Base-by-base conservation (phyloP, 345 rosid genomes). In the Brassica rapa region DNA sequence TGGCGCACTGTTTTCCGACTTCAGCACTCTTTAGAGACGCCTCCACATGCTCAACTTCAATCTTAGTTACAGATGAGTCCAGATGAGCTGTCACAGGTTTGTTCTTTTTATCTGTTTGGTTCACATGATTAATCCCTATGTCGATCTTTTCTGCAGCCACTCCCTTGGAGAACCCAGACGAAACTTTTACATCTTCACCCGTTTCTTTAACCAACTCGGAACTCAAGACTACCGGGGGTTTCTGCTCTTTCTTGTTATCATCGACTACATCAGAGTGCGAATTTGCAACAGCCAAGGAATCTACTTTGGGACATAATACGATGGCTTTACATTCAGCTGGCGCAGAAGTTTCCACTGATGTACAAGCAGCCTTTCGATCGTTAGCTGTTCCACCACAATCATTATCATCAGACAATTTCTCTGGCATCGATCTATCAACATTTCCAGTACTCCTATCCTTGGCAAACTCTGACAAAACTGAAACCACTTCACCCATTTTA, bases 21-120 rank as follows among this genome's bases (percentile, higher is more conserved):
- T 71, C 81, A 11, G 43, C 56, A 63, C 72, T 73, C 69, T 85
- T 82, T 15, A 62, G 51, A 69, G 67, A 77, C 70, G 66, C 81
- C 74, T 80, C 84, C 35, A 32, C 62, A 55, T 39, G 70, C 80
- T 80, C 91, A 76, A 35, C 77, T 68, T 85, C 82, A n/a, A 43
- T 56, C 8, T 66, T 72, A 27, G 69, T 49, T 56, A 8, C 77
- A 72, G 78, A 82, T 49, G 82, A 75, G 60, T 66, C 84, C 65
- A 60, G 43, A 72, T 53, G 35, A 16, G 70, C 71, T 37, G 30
- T 68, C 74, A 53, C 21, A 67, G 6, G 59, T 37, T 43, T 67
- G 12, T 24, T 32, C 75, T 68, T 74, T 68, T 81, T 77, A 16
- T 66, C 83, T 29, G 67, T 1, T 15, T 32, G 77, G 59, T 66